Base-by-base conservation (phyloP, 1,284 basidiomycete genomes). In the Wolfiporia cocos region DNA sequence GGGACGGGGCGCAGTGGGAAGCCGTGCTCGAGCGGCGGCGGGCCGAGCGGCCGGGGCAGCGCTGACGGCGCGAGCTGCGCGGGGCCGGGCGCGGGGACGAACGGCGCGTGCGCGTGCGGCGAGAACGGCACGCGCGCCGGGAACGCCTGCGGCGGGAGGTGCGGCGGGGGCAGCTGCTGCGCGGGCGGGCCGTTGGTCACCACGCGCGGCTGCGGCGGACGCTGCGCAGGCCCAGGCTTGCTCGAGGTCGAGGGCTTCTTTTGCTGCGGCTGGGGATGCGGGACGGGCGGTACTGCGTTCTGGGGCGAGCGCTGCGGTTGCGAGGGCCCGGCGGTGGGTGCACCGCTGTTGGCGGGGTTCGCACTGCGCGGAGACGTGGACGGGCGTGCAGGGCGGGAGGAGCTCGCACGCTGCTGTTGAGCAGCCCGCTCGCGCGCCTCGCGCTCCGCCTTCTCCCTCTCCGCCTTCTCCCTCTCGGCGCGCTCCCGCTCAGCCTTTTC, bases 391-490 rank as follows among this genome's bases (percentile, higher is more conserved):
- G 64, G 58, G 47, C 59, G 67, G 20, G 57, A 48, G 3, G 51
- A 51, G n/a, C 50, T 45, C 24, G 53, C 57, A 34, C 53, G 59
- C 48, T 61, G 61, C 34, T 57, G 60, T 55, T 69, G 71, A 44
- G 66, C 59, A 33, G 50, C 56, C 35, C 62, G 62, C 38, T 63
- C 63, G 23, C 54, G 54, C 11, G 57, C 58, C 58, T 70, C 68
- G 44, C 64, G 62, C 48, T 78, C 74, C 49, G 56, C 70, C 62
- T 47, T 69, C 51, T 64, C 73, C 57, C 70, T 76, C 52, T 76
- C 69, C 31, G 64, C 71, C 54, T 74, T 74, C 63, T 85, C 86
- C 58, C 71, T 81, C 40, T 73, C 73, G 46, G 74, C 61, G 53
- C 65, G 59, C 55, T 82, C 81, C 26, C 14, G 7, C 14, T 28